phyloP scores from a whole-genome alignment of 73 alveolate genomes.

The Paramecium primaurelia region DNA sequence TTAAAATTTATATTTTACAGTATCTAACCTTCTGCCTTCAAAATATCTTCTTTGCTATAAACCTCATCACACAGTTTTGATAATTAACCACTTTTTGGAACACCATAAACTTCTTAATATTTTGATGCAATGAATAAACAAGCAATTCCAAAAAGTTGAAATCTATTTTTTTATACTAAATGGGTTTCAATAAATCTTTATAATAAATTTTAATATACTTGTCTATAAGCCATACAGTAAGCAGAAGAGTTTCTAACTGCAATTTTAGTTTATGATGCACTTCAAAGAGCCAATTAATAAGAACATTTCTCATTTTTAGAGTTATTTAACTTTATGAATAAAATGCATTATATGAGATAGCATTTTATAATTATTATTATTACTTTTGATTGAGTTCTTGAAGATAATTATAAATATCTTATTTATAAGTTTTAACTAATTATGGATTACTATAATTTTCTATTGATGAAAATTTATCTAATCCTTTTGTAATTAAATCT shows the following conservation, averaged over 20 bases:
- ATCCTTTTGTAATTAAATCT: not conserved
- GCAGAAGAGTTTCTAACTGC: slow-evolving; percentile 90
- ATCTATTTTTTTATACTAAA: slow-evolving; percentile 45
- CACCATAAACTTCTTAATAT: slow-evolving; percentile 78
- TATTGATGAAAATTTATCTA: not conserved
- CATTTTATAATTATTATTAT: not conserved
- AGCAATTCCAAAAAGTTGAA: slow-evolving; percentile 79
- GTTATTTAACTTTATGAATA: slow-evolving; percentile 55
- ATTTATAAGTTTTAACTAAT: not conserved
- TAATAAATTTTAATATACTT: slow-evolving; percentile 55
- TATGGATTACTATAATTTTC: not conserved
- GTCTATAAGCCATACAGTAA: slow-evolving; percentile 84
- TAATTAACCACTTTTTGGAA: slow-evolving; percentile 55
- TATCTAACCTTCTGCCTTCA: slow-evolving; percentile 81
- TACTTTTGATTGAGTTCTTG: not conserved
- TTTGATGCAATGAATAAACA: slow-evolving; percentile 84
- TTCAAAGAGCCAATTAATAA: slow-evolving; percentile 90
- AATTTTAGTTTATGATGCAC: slow-evolving; percentile 89
- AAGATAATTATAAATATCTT: slow-evolving; percentile 1
- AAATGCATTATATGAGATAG: not conserved
- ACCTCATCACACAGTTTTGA: slow-evolving; percentile 73
- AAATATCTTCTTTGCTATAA: slow-evolving; percentile 81
- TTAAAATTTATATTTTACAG: slow-evolving; percentile 69
- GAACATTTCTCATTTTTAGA: slow-evolving; percentile 70
- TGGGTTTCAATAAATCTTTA: slow-evolving; percentile 71